These are phyloP conservation scores for Tricholoma saponaceum DNA, from an alignment of 768 basidiomycete species.

Conservation along the genomic window DNA sequence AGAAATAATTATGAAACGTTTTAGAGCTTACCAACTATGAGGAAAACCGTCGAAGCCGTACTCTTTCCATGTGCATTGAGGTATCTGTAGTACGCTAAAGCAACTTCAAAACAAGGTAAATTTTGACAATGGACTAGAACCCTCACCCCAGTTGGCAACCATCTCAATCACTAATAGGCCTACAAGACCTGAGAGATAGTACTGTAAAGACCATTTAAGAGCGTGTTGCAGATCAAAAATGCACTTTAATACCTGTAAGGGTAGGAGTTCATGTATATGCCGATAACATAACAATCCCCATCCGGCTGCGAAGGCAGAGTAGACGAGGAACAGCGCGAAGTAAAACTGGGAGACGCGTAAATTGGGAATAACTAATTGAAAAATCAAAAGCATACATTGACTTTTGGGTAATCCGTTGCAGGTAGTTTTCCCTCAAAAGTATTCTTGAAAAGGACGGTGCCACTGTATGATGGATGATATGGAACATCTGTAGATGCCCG, in stretches of 20 bases:
- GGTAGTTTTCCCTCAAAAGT: constrained; percentile 85
- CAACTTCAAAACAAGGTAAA: constrained; percentile 5
- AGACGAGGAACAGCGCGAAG: constrained; percentile 78
- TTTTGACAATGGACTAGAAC: neutral
- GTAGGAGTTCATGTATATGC: constrained; percentile 79
- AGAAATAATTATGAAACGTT: neutral
- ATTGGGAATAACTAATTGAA: neutral
- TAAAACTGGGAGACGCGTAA: constrained; percentile 62
- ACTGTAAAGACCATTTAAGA: constrained; percentile 35
- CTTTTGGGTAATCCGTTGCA: constrained; percentile 96
- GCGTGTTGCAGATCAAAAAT: neutral
- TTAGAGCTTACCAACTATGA: constrained; percentile 75
- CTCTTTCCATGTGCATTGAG: constrained; percentile 83
- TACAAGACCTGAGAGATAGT: constrained; percentile 88
- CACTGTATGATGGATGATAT: constrained; percentile 74
- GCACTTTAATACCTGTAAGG: constrained; percentile 67
- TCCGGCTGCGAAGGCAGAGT: constrained; percentile 55
- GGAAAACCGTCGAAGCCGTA: constrained; percentile 77
- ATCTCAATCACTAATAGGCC: constrained; percentile 90
- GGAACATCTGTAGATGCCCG: constrained; percentile 48
- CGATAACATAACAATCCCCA: constrained; percentile 88
- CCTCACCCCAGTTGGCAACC: constrained; percentile 83
- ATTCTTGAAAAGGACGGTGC: constrained; percentile 82
- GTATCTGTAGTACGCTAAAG: constrained; percentile 85
- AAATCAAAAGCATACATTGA: constrained; percentile 57